A percentile compares a stretch with the other conserved stretches of the same genome.
phyloP scores from a whole-genome alignment of 352 stramenopile genomes.

The Phytophthora chlamydospora region DNA sequence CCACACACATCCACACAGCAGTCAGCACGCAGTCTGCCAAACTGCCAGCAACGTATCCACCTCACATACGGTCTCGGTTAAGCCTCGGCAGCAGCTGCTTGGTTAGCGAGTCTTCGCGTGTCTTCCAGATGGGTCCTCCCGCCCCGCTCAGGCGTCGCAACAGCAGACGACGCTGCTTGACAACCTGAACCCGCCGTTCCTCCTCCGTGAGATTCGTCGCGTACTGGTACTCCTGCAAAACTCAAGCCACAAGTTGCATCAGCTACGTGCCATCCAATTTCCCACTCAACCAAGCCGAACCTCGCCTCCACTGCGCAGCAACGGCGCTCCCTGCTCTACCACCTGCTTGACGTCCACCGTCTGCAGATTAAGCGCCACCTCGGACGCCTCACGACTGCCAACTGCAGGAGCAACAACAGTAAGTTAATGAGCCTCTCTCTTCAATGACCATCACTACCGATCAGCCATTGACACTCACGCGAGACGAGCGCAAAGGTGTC shows the following conservation, averaged over 20 bases:
- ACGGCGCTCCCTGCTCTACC: slow-evolving; percentile 62
- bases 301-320: slow-evolving; percentile 80
- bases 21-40: background rate
- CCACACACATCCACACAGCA: slow-evolving; percentile 1
- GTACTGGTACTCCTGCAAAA: slow-evolving; percentile 76
- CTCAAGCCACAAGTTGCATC: background rate
- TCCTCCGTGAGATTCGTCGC: slow-evolving; percentile 58
- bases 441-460: too few species aligned
- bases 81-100: slow-evolving; percentile 70
- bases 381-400: slow-evolving; percentile 45
- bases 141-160: slow-evolving; percentile 68
- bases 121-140: slow-evolving; percentile 61
- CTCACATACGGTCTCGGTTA: slow-evolving; percentile 61
- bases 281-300: slow-evolving; percentile 23
- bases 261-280: background rate
- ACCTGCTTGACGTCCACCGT: slow-evolving; percentile 65
- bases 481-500: slow-evolving; percentile 53
- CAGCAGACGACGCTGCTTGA: slow-evolving; percentile 72
- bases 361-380: slow-evolving; percentile 51
- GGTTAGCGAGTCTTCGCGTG: slow-evolving; percentile 61
- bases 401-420: slow-evolving; percentile 38
- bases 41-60: background rate
- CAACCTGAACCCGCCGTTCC: slow-evolving; percentile 53
- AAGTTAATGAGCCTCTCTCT: background rate
- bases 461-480: slow-evolving; percentile 30